Conservation (phyloP, 768 basidiomycete species). For the Boletus rex-veris region DNA sequence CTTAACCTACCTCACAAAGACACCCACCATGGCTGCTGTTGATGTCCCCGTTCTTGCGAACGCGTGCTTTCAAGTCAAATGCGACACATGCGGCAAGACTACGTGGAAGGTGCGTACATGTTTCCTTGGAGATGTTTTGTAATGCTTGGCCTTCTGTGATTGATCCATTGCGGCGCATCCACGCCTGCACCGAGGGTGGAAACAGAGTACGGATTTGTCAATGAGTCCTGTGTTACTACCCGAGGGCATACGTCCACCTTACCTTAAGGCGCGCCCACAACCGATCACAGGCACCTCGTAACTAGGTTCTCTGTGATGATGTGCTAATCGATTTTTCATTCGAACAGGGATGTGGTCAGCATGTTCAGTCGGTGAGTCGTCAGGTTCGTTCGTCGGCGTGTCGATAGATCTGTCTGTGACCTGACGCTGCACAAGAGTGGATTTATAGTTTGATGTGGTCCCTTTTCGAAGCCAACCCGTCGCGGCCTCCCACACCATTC, state of each 20-base stretch:
- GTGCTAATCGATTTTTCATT: slow-evolving; percentile 5
- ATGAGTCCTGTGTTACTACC: slow-evolving; percentile 4
- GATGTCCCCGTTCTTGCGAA: slow-evolving; percentile 40
- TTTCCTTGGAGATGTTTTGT: slow-evolving; percentile 26
- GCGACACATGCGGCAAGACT: slow-evolving; percentile 60
- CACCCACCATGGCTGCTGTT: slow-evolving; percentile 21
- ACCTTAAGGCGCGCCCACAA: slow-evolving; percentile 7
- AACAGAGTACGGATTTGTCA: slow-evolving; percentile 12
- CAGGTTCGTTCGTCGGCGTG: slow-evolving; percentile 8
- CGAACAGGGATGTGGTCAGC: slow-evolving; percentile 65
- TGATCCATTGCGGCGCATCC: slow-evolving; percentile 20
- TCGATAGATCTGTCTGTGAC: slow-evolving; percentile 11
- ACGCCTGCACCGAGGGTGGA: slow-evolving; percentile 12
- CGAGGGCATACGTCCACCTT: slow-evolving; percentile 14
- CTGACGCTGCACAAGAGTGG: slow-evolving; percentile 7
- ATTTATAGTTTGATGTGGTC: slow-evolving; percentile 33
- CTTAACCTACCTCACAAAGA: slow-evolving; percentile 29
- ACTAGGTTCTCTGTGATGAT: neutral
- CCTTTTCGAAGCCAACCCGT: slow-evolving; percentile 36
- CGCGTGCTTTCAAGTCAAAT: slow-evolving; percentile 54
- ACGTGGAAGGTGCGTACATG: slow-evolving; percentile 61
- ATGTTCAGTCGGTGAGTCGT: slow-evolving; percentile 57
- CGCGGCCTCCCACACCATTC: slow-evolving; percentile 24
- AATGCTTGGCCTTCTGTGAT: slow-evolving; percentile 8
- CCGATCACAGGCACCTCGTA: neutral